Conservation (phyloP, 805 yeast species). For the Metschnikowia picachoensis region DNA sequence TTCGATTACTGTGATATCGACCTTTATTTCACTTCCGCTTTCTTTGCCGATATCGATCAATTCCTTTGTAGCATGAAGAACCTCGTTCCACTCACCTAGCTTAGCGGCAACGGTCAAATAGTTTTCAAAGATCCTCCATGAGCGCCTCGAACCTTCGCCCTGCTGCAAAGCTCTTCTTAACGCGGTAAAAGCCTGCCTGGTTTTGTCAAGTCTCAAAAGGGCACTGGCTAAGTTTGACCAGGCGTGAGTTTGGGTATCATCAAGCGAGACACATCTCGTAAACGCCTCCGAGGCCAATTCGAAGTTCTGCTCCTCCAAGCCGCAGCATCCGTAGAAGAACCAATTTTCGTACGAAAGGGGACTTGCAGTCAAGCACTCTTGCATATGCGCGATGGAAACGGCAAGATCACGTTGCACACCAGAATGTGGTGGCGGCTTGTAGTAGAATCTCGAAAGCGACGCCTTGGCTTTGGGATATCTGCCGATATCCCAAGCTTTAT, state of each 20-base stretch:
- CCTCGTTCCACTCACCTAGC: constrained; percentile 86
- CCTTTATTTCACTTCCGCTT: constrained; percentile 55
- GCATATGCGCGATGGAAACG: constrained; percentile 60
- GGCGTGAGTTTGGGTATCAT: constrained; percentile 72
- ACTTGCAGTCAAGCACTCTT: constrained; percentile 67
- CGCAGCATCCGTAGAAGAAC: constrained; percentile 91
- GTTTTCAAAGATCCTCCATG: constrained; percentile 92
- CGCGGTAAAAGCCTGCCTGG: constrained; percentile 80
- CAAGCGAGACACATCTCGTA: constrained; percentile 82
- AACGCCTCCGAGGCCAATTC: constrained; percentile 87
- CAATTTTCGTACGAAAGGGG: constrained; percentile 79
- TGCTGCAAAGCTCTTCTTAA: constrained; percentile 70
- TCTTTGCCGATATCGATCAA: constrained; percentile 55
- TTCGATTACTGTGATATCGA: constrained; percentile 75
- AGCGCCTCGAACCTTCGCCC: constrained; percentile 61
- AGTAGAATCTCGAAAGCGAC: constrained; percentile 70
- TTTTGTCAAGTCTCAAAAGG: constrained; percentile 57
- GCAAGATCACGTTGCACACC: constrained; percentile 50
- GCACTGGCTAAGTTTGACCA: constrained; percentile 94
- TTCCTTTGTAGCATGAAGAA: constrained; percentile 66
- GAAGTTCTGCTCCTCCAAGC: constrained; percentile 66
- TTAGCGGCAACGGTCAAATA: constrained; percentile 77
- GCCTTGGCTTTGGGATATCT: constrained; percentile 81
- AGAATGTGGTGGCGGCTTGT: constrained; percentile 56
- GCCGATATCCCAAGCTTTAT: constrained; percentile 82